Evolutionary conservation across 257 asterid species (phyloP), one percentile per base, ranked within the genome.

Genomic region (Schizonepeta tenuifolia): DNA sequence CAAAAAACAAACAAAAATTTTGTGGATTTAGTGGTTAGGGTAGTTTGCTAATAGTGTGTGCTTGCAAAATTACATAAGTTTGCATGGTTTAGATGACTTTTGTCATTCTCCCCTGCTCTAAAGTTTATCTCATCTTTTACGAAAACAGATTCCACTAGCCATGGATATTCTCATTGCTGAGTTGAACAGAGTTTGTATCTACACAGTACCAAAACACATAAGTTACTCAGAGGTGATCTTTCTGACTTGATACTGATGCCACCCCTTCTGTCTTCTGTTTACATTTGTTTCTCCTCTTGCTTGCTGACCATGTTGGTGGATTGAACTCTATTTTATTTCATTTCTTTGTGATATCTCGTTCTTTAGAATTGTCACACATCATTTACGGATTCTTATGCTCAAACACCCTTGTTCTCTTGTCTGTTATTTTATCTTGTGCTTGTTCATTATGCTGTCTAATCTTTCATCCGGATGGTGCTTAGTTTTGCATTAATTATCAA

Each of bases 131-230:
- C 41, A 59, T 75, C n/a, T 54, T 80, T 24, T 51, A 56, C 46
- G 70, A 72, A 67, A 28, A 61, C 84, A 94, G 99, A 72, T 94
- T 56, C 93, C 96, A 12, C 73, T 35, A 79, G 88, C 92, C 67
- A 86, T 91, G 93, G 96, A 94, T 64, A 73, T 90, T 75, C 80
- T 94, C 74, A 53, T 94, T 73, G 96, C 97, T 6, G 83, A 88
- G 87, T 77, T 91, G 80, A 91, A 92, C 85, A 83, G 78, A 85
- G 93, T 65, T 68, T 91, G 97, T 84, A 94, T 91, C 64, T 91
- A 85, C 73, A 88, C 97, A 24, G 96, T 94, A 18, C 98, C 99
- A 31, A 94, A 94, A 83, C 86, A 88, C 81, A 83, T 88, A 64
- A 56, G 46, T 71, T 87, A 89, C 82, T 84, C 89, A 20, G 43